These are phyloP conservation scores for Chrysoporthe austroafricana DNA, from an alignment of 2,329 filamentous ascomycete species.

Conservation along the genomic window DNA sequence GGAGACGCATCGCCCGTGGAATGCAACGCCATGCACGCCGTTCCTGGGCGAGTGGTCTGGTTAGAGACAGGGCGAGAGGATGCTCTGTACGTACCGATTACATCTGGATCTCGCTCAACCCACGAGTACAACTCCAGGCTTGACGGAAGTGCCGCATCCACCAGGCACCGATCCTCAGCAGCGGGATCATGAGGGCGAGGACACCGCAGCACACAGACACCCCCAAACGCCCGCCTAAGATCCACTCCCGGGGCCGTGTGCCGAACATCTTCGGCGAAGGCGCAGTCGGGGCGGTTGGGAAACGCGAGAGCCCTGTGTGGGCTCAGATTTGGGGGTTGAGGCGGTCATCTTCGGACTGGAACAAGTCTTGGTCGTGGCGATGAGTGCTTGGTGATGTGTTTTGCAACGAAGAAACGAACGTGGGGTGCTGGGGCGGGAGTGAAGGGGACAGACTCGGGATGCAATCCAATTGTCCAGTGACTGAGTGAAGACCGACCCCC, in stretches of 20 bases:
- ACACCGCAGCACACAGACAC: slow-evolving; percentile 15
- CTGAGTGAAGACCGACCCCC: not conserved
- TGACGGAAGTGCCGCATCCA: not conserved
- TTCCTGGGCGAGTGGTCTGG: slow-evolving; percentile 3
- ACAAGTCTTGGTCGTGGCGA: not conserved
- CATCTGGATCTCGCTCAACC: not conserved
- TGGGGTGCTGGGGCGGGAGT: not conserved
- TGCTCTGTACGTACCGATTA: not conserved
- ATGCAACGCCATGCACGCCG: slow-evolving; percentile 8
- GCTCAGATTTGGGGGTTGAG: slow-evolving; percentile 1
- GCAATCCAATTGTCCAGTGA: slow-evolving; percentile 1
- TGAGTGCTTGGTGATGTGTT: slow-evolving; percentile 3
- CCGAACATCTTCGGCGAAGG: slow-evolving; percentile 3
- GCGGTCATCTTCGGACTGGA: not conserved
- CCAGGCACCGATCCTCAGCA: not conserved
- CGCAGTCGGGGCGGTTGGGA: slow-evolving; percentile 19
- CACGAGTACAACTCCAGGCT: not conserved
- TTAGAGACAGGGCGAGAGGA: not conserved
- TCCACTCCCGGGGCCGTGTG: not conserved
- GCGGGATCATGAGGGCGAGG: not conserved
- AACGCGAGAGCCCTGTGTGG: slow-evolving; percentile 6
- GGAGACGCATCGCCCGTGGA: not conserved
- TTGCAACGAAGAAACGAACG: slow-evolving; percentile 2
- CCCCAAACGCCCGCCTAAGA: slow-evolving; percentile 24
- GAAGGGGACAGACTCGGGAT: not conserved